A percentile compares a stretch with the other conserved stretches of the same genome.
Conservation (phyloP, 2,329 filamentous ascomycete genomes). For the Cercospora nicotianae region DNA sequence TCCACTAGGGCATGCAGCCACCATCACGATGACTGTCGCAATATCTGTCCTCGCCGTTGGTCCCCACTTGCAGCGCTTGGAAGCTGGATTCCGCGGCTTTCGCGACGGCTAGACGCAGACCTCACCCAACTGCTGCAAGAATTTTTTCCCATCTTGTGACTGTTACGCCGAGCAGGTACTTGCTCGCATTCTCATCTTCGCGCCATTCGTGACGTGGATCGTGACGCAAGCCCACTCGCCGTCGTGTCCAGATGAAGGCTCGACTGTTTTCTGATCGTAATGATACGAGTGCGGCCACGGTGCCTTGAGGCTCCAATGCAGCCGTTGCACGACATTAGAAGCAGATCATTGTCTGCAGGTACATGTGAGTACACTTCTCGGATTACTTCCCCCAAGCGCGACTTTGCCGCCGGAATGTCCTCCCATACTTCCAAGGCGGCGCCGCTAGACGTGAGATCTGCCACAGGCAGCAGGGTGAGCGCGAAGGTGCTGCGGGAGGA, state of each 20-base stretch:
- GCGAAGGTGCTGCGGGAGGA: conserved; percentile 7
- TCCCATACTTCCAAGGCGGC: conserved; percentile 21
- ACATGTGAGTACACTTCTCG: conserved; percentile 23
- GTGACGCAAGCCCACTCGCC: not conserved
- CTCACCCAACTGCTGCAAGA: not conserved
- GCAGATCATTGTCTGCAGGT: conserved; percentile 28
- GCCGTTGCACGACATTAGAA: conserved; percentile 19
- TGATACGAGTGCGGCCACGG: not conserved
- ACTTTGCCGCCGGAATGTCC: conserved; percentile 26
- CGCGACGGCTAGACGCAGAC: conserved; percentile 18
- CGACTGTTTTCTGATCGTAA: not conserved
- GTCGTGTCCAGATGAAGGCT: not conserved
- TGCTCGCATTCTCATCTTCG: not conserved
- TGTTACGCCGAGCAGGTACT: not conserved
- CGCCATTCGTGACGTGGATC: conserved; percentile 5
- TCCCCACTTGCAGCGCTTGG: conserved; percentile 16
- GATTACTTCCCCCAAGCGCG: conserved; percentile 23
- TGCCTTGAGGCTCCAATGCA: not conserved
- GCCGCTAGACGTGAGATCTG: conserved; percentile 22
- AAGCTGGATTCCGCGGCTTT: conserved; percentile 25
- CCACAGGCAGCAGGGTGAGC: conserved; percentile 12
- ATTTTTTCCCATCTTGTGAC: conserved; percentile 7
- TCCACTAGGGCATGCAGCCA: conserved; percentile 16
- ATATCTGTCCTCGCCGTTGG: not conserved
- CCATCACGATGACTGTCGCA: conserved; percentile 5